These are phyloP conservation scores for Russula sp. DNA, from an alignment of 768 basidiomycete genomes.

Conservation along the genomic window DNA sequence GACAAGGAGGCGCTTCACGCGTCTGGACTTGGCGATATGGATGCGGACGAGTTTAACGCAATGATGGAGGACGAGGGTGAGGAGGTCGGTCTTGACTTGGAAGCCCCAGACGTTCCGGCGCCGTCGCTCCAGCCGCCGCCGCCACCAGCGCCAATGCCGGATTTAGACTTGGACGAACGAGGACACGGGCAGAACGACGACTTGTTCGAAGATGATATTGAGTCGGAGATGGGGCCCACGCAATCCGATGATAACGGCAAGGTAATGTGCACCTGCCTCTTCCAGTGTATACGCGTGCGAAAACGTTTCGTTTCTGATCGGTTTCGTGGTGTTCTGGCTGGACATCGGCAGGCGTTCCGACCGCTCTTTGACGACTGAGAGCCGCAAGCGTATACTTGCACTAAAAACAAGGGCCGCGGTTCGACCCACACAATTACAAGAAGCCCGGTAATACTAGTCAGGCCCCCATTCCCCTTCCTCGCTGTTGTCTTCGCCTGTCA, in stretches of 20 bases:
- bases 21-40: constrained; percentile 65
- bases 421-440: background rate
- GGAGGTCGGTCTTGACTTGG: constrained; percentile 35
- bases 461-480: background rate
- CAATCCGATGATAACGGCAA: constrained; percentile 20
- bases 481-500: background rate
- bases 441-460: background rate
- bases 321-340: background rate
- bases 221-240: constrained; percentile 22
- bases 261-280: constrained; percentile 7
- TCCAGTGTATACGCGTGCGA: background rate
- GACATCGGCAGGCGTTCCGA: constrained; percentile 12
- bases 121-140: background rate
- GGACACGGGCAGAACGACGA: background rate
- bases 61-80: constrained; percentile 57
- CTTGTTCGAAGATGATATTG: constrained; percentile 18
- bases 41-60: constrained; percentile 50
- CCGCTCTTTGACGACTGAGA: constrained; percentile 23
- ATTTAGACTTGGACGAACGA: constrained; percentile 5
- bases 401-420: background rate
- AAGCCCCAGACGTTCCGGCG: background rate
- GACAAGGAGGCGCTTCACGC: constrained; percentile 48
- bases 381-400: background rate
- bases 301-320: background rate
- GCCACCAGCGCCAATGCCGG: background rate